These are phyloP conservation scores for Trichoderma koningiopsis DNA, from an alignment of 2,329 filamentous ascomycete genomes.

Conservation along the genomic window DNA sequence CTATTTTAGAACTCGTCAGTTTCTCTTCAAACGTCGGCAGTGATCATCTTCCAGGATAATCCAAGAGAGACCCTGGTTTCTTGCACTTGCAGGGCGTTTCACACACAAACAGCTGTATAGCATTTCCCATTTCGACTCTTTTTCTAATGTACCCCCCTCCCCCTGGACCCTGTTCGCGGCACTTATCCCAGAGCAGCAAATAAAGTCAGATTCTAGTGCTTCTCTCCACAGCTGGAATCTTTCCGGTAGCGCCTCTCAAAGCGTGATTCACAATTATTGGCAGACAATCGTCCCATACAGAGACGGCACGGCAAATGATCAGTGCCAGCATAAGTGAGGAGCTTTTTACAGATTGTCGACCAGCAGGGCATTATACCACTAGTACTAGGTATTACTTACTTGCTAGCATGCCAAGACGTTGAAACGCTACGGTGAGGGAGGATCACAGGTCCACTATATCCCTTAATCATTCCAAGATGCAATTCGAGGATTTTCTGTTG, in stretches of 20 bases:
- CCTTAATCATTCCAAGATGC: constrained; percentile 19
- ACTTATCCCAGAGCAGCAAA: constrained; percentile 23
- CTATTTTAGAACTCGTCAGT: not conserved
- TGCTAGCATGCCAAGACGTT: not conserved
- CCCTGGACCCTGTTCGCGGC: not conserved
- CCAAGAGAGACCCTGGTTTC: not conserved
- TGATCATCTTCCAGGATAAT: constrained; percentile 19
- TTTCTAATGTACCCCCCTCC: not conserved
- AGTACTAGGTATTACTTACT: not conserved
- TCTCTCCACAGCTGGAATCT: constrained; percentile 11
- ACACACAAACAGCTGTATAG: not conserved
- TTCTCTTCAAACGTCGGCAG: not conserved
- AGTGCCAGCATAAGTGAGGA: not conserved
- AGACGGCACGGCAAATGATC: not conserved
- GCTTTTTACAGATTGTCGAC: constrained; percentile 1
- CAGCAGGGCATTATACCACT: not conserved
- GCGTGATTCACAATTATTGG: not conserved
- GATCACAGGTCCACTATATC: constrained; percentile 4
- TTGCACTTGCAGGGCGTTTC: constrained; percentile 4
- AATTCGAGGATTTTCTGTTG: not conserved
- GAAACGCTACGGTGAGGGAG: constrained; percentile 8
- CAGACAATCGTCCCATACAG: constrained; percentile 4
- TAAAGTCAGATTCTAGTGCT: constrained; percentile 22
- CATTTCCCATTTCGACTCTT: not conserved
- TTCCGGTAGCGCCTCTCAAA: not conserved